Conservation (phyloP, 2,329 filamentous ascomycete genomes). For the Tetracladium maxilliforme region DNA sequence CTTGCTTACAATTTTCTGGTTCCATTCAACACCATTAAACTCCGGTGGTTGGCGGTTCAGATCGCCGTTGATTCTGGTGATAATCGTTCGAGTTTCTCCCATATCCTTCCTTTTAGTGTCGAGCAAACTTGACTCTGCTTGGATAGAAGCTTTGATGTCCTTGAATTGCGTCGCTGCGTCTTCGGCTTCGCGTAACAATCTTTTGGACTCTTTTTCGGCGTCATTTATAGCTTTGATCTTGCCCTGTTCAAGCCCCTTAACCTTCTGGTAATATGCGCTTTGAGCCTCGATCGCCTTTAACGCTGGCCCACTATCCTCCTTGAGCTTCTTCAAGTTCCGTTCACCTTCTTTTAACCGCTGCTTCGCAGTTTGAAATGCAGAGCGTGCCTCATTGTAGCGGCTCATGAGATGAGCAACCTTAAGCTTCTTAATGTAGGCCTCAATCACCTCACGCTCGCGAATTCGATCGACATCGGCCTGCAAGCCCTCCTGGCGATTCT, state of each 20-base stretch:
- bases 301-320: slow-evolving; percentile 49
- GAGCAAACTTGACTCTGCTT: too few species aligned
- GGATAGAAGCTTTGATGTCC: too few species aligned
- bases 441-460: slow-evolving; percentile 56
- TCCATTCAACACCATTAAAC: slow-evolving; percentile 58
- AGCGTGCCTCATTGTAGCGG: slow-evolving; percentile 42
- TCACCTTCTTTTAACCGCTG: slow-evolving; percentile 35
- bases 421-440: slow-evolving; percentile 48
- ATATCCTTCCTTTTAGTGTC: slow-evolving; percentile 40
- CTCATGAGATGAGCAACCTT: slow-evolving; percentile 51
- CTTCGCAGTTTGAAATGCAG: slow-evolving; percentile 35
- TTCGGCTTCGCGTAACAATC: too few species aligned
- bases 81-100: slow-evolving; percentile 32
- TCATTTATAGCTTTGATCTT: slow-evolving; percentile 37
- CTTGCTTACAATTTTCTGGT: slow-evolving; percentile 51
- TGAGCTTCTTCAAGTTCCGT: slow-evolving; percentile 41
- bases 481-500: slow-evolving; percentile 58
- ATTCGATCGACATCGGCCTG: slow-evolving; percentile 74
- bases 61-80: slow-evolving; percentile 48
- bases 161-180: too few species aligned
- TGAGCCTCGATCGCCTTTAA: slow-evolving; percentile 57
- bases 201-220: slow-evolving; percentile 38
- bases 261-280: slow-evolving; percentile 43
- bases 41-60: slow-evolving; percentile 45
- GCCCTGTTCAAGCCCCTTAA: slow-evolving; percentile 38